Percentiles rank a stretch among this genome's conserved stretches.
These are phyloP conservation scores for Inonotus obliquus DNA, from an alignment of 1,284 basidiomycete genomes.

Conservation along the genomic window DNA sequence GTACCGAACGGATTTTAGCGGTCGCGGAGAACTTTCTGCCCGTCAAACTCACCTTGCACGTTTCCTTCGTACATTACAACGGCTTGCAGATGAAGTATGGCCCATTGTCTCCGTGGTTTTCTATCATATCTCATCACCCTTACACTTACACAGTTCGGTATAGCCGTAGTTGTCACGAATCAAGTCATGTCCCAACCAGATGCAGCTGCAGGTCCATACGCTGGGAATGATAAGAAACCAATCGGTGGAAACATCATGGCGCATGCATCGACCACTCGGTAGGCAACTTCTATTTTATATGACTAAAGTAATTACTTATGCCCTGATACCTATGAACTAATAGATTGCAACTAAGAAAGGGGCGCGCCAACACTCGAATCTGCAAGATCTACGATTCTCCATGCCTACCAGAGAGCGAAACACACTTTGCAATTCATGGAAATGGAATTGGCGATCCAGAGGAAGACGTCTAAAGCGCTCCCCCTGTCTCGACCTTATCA, in stretches of 20 bases:
- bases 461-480: conserved; percentile 55
- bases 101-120: background rate
- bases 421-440: conserved; percentile 88
- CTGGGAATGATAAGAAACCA: conserved; percentile 92
- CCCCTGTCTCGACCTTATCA: background rate
- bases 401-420: conserved; percentile 95
- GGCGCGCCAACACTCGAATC: conserved; percentile 86
- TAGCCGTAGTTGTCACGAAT: conserved; percentile 96
- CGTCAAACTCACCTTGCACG: conserved; percentile 97
- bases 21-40: conserved; percentile 92
- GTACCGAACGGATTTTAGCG: conserved; percentile 95
- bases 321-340: background rate
- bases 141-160: conserved; percentile 68
- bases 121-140: background rate
- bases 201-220: conserved; percentile 85
- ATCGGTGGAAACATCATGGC: conserved; percentile 97
- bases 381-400: conserved; percentile 99
- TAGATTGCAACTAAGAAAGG: conserved; percentile 90
- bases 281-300: conserved; percentile 18
- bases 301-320: background rate
- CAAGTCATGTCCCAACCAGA: conserved; percentile 99
- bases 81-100: conserved; percentile 90
- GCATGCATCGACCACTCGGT: conserved; percentile 92
- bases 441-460: conserved; percentile 91
- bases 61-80: conserved; percentile 89